Conservation (phyloP, 768 basidiomycete species). For the Tephrocybe sp. region DNA sequence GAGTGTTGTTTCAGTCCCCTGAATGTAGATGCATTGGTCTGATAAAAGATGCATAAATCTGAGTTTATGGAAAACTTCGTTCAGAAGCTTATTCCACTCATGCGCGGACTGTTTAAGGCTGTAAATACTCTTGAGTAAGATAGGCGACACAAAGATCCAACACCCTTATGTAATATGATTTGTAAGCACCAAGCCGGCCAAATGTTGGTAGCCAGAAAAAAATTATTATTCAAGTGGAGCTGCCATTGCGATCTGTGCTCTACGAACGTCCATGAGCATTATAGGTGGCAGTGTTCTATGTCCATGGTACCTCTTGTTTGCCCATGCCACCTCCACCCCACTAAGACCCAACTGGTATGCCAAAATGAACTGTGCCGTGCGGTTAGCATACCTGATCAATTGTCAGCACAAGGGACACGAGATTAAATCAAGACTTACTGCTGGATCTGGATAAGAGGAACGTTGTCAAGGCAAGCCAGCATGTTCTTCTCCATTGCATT, state of each 20-base stretch:
- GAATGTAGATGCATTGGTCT: too few relatives aligned
- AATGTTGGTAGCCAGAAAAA: background rate
- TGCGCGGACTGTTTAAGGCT: too few relatives aligned
- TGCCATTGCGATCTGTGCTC: background rate
- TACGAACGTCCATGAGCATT: conserved; percentile 5
- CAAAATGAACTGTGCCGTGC: conserved; percentile 6
- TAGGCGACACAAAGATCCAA: background rate
- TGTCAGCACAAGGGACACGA: background rate
- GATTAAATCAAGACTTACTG: conserved; percentile 14
- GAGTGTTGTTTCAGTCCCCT: too few relatives aligned
- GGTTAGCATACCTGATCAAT: conserved; percentile 18
- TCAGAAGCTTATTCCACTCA: too few relatives aligned
- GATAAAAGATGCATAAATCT: too few relatives aligned
- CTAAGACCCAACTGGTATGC: conserved; percentile 10
- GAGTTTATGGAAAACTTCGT: too few relatives aligned
- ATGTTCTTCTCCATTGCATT: conserved; percentile 30
- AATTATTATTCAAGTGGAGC: background rate
- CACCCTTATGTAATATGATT: background rate
- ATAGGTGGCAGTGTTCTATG: conserved; percentile 11
- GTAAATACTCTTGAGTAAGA: too few relatives aligned
- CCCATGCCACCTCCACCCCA: conserved; percentile 13
- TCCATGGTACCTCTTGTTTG: conserved; percentile 9
- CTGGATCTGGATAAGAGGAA: conserved; percentile 22
- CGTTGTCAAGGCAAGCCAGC: conserved; percentile 23
- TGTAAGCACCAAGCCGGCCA: conserved; percentile 1